Conservation (phyloP, 257 asterid genomes). For the Jaltomata sinuosa region DNA sequence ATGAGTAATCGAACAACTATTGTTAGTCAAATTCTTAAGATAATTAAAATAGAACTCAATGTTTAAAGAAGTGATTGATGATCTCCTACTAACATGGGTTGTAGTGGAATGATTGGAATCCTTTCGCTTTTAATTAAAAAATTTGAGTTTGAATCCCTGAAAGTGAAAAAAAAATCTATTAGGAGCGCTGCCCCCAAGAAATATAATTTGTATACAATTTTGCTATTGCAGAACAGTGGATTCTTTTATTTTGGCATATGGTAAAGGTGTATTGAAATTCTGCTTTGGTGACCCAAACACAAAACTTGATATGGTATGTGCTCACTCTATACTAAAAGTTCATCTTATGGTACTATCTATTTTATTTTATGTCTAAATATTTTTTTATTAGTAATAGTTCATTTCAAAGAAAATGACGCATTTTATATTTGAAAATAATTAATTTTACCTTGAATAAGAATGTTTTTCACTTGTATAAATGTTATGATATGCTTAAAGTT, state of each 20-base stretch:
- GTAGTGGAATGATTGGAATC: too few species aligned
- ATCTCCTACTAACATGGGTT: background rate
- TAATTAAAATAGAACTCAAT: background rate
- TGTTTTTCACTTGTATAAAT: too few species aligned
- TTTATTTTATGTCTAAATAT: too few species aligned
- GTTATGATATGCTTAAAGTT: background rate
- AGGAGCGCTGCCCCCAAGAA: too few species aligned
- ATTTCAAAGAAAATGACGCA: too few species aligned
- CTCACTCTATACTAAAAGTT: background rate
- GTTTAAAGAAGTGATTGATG: background rate
- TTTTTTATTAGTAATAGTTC: too few species aligned
- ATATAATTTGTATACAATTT: background rate
- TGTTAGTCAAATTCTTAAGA: background rate
- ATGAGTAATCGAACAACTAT: background rate
- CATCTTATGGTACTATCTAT: too few species aligned
- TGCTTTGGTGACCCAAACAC: conserved; percentile 43
- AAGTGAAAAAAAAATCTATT: too few species aligned
- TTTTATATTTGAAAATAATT: too few species aligned
- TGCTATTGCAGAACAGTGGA: conserved; percentile 42
- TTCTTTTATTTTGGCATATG: conserved; percentile 33
- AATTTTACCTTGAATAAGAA: too few species aligned
- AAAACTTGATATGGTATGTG: conserved; percentile 31
- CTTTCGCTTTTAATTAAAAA: too few species aligned
- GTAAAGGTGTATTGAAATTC: conserved; percentile 33
- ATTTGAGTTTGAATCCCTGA: too few species aligned